Evolutionary conservation across 352 stramenopile genomes (phyloP).

Genomic region (Stephanocyclus meneghinianus): DNA sequence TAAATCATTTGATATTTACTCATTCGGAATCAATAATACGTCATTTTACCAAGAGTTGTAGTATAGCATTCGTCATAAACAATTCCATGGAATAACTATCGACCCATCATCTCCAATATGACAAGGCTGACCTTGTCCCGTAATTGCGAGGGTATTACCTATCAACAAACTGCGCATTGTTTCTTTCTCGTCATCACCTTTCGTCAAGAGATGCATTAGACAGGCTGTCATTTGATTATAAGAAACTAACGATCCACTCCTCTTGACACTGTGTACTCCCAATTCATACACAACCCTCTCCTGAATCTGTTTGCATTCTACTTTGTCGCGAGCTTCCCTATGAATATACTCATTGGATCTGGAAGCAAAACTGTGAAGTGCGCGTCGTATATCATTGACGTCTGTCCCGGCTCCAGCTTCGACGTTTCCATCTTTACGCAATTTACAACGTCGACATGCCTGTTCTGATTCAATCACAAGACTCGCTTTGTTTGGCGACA

Average conservation of each 20-base stretch:
- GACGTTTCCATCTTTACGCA: conserved; percentile 66
- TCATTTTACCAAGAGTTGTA: background rate
- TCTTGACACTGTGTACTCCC: conserved; percentile 41
- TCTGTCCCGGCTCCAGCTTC: conserved; percentile 51
- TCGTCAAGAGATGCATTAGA: conserved; percentile 26
- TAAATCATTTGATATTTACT: background rate
- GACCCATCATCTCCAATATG: conserved; percentile 74
- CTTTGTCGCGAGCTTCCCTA: conserved; percentile 29
- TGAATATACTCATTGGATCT: conserved; percentile 30
- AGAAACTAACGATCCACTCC: conserved; percentile 18
- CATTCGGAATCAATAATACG: background rate
- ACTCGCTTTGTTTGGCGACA: conserved; percentile 23
- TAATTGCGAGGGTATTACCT: conserved; percentile 61
- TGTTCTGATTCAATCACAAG: conserved; percentile 63
- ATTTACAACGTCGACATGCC: conserved; percentile 43
- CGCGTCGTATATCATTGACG: conserved; percentile 30
- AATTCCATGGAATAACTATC: conserved; percentile 69
- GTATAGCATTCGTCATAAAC: conserved; percentile 17
- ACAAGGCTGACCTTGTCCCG: conserved; percentile 57
- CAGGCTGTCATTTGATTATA: conserved; percentile 33
- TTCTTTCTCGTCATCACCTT: conserved; percentile 28
- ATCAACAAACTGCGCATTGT: conserved; percentile 35
- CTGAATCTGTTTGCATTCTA: conserved; percentile 30
- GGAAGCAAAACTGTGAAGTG: conserved; percentile 29
- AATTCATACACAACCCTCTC: conserved; percentile 57